phyloP scores from a whole-genome alignment of 306 rosid genomes.

The Rosa lucieae region DNA sequence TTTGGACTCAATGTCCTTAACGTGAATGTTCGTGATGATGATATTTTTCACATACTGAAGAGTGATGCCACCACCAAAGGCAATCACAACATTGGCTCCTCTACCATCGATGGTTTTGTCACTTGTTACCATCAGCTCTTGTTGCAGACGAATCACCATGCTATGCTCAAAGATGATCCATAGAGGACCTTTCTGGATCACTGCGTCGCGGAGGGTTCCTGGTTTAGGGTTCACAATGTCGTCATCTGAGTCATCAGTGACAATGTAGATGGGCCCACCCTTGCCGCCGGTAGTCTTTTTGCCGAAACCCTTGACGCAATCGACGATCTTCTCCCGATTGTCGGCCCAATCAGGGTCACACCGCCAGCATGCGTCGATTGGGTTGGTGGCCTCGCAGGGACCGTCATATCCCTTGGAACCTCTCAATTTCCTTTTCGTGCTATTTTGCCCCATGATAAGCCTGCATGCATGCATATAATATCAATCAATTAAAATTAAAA shows the following conservation, averaged over 20 bases:
- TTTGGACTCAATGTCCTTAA: constrained; percentile 38
- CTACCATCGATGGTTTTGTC: constrained; percentile 81
- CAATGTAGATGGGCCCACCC: constrained; percentile 52
- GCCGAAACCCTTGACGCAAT: constrained; percentile 68
- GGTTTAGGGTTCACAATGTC: constrained; percentile 48
- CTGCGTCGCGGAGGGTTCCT: constrained; percentile 72
- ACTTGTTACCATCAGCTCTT: constrained; percentile 57
- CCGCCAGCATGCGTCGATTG: constrained; percentile 85
- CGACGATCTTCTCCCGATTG: constrained; percentile 53
- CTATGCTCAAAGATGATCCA: constrained; percentile 62
- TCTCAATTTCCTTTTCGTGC: constrained; percentile 38
- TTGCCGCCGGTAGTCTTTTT: constrained; percentile 55
- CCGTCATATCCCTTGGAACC: neutral
- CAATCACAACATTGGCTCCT: constrained; percentile 52
- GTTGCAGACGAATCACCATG: constrained; percentile 56
- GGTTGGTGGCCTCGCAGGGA: constrained; percentile 57
- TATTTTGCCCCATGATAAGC: constrained; percentile 4
- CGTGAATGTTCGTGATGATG: constrained; percentile 57
- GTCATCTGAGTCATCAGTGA: constrained; percentile 56
- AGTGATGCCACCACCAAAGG: constrained; percentile 68
- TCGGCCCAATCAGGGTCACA: constrained; percentile 68
- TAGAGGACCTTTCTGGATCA: constrained; percentile 46
- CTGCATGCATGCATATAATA: constrained; percentile 30
- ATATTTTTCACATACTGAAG: constrained; percentile 56
- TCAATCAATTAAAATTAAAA: too few species aligned